Conservation (phyloP, 352 stramenopile genomes). For the Phytophthora tubulina region DNA sequence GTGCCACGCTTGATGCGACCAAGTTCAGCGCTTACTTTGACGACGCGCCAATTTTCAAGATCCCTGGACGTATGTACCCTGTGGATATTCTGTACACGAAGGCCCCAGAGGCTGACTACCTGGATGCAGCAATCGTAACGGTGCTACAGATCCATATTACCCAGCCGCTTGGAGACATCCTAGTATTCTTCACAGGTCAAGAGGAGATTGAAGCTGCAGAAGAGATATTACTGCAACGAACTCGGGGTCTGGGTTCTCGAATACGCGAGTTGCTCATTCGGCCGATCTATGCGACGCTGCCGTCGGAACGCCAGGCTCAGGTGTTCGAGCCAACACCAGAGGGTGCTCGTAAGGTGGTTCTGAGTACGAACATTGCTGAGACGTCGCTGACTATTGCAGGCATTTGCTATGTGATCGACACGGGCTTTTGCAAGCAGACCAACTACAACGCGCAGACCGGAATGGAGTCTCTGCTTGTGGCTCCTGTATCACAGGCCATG, state of each 20-base stretch:
- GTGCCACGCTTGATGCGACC: slow-evolving; percentile 97
- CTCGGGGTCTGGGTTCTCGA: slow-evolving; percentile 93
- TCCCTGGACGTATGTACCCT: slow-evolving; percentile 96
- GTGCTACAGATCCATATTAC: slow-evolving; percentile 99
- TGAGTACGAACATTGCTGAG: slow-evolving; percentile 99
- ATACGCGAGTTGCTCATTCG: slow-evolving; percentile 99
- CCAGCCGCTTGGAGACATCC: slow-evolving; percentile 97
- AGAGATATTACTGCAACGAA: slow-evolving; percentile 96
- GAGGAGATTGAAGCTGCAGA: slow-evolving; percentile 99
- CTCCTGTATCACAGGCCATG: slow-evolving; percentile 97
- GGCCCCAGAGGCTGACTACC: slow-evolving; percentile 98
- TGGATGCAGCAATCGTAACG: slow-evolving; percentile 98
- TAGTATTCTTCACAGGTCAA: slow-evolving; percentile 99
- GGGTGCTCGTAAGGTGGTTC: slow-evolving; percentile 97
- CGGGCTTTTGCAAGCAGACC: slow-evolving; percentile 99
- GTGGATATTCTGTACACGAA: slow-evolving; percentile 99
- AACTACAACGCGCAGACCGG: slow-evolving; percentile 98
- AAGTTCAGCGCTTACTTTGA: slow-evolving; percentile 99
- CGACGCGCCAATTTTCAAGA: slow-evolving; percentile 98
- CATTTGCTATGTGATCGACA: slow-evolving; percentile 99
- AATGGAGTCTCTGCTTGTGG: slow-evolving; percentile 99
- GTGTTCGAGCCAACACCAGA: slow-evolving; percentile 99
- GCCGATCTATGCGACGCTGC: slow-evolving; percentile 99
- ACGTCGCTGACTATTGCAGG: slow-evolving; percentile 99
- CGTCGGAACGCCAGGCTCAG: slow-evolving; percentile 98